phyloP scores from a whole-genome alignment of 495 filamentous ascomycete genomes.

The Staphylotrichum longicolle region DNA sequence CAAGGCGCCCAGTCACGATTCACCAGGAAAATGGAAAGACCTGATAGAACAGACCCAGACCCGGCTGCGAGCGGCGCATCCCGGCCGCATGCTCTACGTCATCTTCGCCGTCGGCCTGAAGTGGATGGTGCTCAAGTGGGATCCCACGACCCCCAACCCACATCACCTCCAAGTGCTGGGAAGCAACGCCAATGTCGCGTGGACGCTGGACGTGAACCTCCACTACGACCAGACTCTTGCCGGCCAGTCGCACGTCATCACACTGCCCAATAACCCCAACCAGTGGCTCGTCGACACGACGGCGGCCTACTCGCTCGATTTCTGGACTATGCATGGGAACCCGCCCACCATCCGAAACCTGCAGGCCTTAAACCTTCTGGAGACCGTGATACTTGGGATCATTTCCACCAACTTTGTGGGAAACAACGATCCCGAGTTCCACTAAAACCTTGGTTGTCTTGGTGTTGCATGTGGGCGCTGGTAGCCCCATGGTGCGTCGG shows the following conservation, averaged over 20 bases:
- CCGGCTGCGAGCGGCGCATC: background rate
- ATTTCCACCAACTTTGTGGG: no score
- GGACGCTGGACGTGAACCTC: background rate
- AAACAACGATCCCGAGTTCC: no score
- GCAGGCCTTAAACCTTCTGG: no score
- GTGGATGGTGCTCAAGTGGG: background rate
- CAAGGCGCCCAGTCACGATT: background rate
- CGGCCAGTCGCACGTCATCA: background rate
- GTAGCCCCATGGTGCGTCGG: no score
- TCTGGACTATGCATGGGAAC: no score
- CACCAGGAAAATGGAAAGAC: background rate
- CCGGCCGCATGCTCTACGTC: background rate
- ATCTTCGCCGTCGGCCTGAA: background rate
- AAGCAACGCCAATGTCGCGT: background rate
- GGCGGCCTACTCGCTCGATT: background rate
- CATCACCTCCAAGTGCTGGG: background rate
- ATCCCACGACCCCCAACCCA: background rate
- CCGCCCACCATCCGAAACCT: no score
- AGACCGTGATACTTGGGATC: no score
- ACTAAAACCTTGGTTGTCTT: no score
- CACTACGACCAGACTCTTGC: background rate
- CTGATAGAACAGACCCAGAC: background rate
- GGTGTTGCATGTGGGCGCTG: no score
- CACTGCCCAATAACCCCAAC: background rate
- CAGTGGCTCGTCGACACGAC: background rate